phyloP scores from a whole-genome alignment of 1,284 basidiomycete genomes.

The Meira miltonrushii region DNA sequence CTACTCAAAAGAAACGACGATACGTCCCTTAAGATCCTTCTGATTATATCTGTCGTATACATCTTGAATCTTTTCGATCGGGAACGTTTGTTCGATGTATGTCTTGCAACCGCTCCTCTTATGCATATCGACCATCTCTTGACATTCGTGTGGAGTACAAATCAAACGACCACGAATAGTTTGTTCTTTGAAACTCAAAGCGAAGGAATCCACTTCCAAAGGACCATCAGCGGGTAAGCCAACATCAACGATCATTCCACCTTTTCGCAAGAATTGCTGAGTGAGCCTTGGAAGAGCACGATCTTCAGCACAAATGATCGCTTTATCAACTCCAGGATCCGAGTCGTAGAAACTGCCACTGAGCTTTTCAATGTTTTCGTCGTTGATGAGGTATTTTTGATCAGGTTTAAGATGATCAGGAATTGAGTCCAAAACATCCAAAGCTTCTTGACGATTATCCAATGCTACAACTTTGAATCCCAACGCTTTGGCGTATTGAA shows the following conservation, averaged over 20 bases:
- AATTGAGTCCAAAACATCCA: conserved; percentile 20
- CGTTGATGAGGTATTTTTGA: conserved; percentile 28
- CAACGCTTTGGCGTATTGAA: conserved; percentile 18
- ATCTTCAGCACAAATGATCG: conserved; percentile 36
- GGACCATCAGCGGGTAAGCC: conserved; percentile 38
- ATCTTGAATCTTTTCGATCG: conserved; percentile 35
- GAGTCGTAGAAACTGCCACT: conserved; percentile 32
- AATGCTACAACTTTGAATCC: conserved; percentile 26
- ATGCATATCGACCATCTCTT: conserved; percentile 40
- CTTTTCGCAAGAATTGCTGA: conserved; percentile 40
- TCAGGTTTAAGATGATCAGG: conserved; percentile 36
- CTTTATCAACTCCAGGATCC: conserved; percentile 41
- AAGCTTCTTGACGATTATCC: conserved; percentile 31
- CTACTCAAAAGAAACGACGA: conserved; percentile 31
- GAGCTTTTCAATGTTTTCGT: conserved; percentile 28
- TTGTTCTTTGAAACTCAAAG: conserved; percentile 44
- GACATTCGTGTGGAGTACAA: conserved; percentile 38
- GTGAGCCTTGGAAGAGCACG: conserved; percentile 26
- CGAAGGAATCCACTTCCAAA: conserved; percentile 34
- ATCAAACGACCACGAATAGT: conserved; percentile 38
- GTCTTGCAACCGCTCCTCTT: conserved; percentile 29
- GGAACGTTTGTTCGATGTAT: conserved; percentile 40
- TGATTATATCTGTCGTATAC: conserved; percentile 35
- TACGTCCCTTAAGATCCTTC: conserved; percentile 30
- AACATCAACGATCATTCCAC: conserved; percentile 35